These are phyloP conservation scores for Irpex sp. DNA, from an alignment of 1,284 basidiomycete genomes.

Conservation along the genomic window DNA sequence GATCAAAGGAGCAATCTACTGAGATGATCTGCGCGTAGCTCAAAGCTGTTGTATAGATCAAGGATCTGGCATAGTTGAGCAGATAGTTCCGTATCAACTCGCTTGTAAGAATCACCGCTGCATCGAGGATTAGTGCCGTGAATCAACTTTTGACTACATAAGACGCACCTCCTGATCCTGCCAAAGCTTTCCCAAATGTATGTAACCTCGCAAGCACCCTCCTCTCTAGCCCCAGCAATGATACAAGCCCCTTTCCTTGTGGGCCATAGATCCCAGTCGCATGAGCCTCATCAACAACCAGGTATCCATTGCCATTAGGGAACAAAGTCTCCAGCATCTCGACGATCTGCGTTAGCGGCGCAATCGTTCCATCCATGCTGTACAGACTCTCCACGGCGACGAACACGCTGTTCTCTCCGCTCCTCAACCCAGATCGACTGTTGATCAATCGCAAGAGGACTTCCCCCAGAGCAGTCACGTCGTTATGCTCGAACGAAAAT, in stretches of 20 bases:
- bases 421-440: conserved; percentile 32
- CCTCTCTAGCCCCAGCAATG: conserved; percentile 57
- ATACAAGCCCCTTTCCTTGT: conserved; percentile 71
- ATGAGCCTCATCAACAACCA: conserved; percentile 91
- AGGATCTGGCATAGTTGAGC: conserved; percentile 88
- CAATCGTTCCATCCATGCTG: conserved; percentile 94
- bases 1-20: conserved; percentile 74
- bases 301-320: conserved; percentile 57
- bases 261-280: conserved; percentile 81
- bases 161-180: conserved; percentile 73
- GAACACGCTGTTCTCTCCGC: conserved; percentile 51
- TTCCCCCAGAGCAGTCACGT: conserved; percentile 44
- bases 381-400: conserved; percentile 90
- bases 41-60: conserved; percentile 88
- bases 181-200: conserved; percentile 71
- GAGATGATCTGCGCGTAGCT: conserved; percentile 74
- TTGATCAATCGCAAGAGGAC: conserved; percentile 39
- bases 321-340: conserved; percentile 55
- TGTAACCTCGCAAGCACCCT: conserved; percentile 62
- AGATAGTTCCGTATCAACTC: conserved; percentile 78
- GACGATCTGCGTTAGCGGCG: conserved; percentile 69
- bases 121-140: neutral
- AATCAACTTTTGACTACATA: neutral
- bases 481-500: conserved; percentile 74
- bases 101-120: conserved; percentile 79